A percentile compares a stretch with the other conserved stretches of the same genome.
phyloP scores from a whole-genome alignment of 352 stramenopile species.

The Globisporangium rhizosaccharum region DNA sequence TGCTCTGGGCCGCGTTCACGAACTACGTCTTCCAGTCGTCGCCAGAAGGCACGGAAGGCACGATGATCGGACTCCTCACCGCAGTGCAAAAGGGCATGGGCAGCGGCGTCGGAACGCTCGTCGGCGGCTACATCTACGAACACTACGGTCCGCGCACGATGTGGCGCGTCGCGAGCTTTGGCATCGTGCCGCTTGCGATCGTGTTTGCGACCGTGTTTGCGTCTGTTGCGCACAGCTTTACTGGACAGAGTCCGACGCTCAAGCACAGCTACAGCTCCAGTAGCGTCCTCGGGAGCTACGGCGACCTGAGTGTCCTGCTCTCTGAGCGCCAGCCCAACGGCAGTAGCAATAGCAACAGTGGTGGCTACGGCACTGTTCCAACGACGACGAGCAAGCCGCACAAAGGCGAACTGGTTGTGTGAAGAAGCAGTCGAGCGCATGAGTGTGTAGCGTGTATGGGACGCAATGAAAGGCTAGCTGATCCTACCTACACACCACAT shows the following conservation, averaged over 20 bases:
- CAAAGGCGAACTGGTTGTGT: slow-evolving; percentile 4
- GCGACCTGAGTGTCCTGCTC: slow-evolving; percentile 7
- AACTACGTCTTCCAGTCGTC: slow-evolving; percentile 74
- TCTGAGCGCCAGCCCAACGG: neutral
- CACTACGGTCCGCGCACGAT: slow-evolving; percentile 47
- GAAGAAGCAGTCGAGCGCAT: neutral
- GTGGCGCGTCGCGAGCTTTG: slow-evolving; percentile 51
- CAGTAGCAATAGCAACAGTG: neutral
- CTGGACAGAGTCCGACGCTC: slow-evolving; percentile 7
- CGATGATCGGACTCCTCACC: slow-evolving; percentile 64
- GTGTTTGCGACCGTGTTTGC: slow-evolving; percentile 40
- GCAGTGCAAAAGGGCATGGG: slow-evolving; percentile 66
- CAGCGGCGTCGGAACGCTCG: slow-evolving; percentile 49
- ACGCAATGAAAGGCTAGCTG: neutral
- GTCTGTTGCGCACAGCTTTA: slow-evolving; percentile 32
- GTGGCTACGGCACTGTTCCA: neutral
- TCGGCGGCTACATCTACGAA: slow-evolving; percentile 71
- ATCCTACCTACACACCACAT: no score
- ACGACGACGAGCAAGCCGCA: neutral
- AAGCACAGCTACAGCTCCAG: slow-evolving; percentile 10
- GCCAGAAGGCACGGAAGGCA: slow-evolving; percentile 53
- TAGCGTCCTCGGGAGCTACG: slow-evolving; percentile 5
- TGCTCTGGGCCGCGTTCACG: slow-evolving; percentile 71
- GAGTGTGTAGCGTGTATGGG: neutral
- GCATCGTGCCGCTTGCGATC: slow-evolving; percentile 41